phyloP scores from a whole-genome alignment of 2,329 filamentous ascomycete species.

The Onygenales sp. region DNA sequence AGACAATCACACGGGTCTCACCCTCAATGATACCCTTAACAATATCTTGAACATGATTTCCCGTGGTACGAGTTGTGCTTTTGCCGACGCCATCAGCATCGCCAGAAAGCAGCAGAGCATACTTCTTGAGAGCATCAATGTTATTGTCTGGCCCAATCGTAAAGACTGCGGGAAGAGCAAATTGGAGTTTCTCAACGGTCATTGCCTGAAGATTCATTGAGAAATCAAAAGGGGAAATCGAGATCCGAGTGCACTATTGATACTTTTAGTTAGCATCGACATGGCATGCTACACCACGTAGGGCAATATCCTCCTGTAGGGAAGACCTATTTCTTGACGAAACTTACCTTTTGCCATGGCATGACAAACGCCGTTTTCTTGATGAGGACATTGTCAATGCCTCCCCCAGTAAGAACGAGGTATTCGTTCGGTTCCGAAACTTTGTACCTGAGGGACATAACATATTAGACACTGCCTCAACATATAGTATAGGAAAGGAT shows the following conservation, averaged over 20 bases:
- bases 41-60: slow-evolving; percentile 67
- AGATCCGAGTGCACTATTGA: slow-evolving; percentile 26
- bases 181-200: slow-evolving; percentile 81
- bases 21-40: slow-evolving; percentile 87
- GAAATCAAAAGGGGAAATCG: slow-evolving; percentile 57
- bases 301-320: not conserved
- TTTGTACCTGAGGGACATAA: slow-evolving; percentile 45
- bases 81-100: slow-evolving; percentile 38
- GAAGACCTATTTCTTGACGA: not conserved
- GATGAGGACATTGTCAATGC: slow-evolving; percentile 64
- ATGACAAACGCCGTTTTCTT: slow-evolving; percentile 66
- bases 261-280: not conserved
- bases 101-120: slow-evolving; percentile 67
- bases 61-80: slow-evolving; percentile 28
- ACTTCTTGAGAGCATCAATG: slow-evolving; percentile 63
- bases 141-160: slow-evolving; percentile 74
- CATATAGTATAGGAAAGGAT: not conserved
- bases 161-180: slow-evolving; percentile 73
- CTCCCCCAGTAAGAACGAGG: slow-evolving; percentile 76
- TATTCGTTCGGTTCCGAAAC: slow-evolving; percentile 71
- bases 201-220: slow-evolving; percentile 75
- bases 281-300: not conserved
- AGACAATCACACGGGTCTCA: slow-evolving; percentile 73
- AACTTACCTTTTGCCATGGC: slow-evolving; percentile 54
- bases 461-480: not conserved